These are phyloP conservation scores for Suillus hirtellus DNA, from an alignment of 768 basidiomycete species.

Conservation along the genomic window DNA sequence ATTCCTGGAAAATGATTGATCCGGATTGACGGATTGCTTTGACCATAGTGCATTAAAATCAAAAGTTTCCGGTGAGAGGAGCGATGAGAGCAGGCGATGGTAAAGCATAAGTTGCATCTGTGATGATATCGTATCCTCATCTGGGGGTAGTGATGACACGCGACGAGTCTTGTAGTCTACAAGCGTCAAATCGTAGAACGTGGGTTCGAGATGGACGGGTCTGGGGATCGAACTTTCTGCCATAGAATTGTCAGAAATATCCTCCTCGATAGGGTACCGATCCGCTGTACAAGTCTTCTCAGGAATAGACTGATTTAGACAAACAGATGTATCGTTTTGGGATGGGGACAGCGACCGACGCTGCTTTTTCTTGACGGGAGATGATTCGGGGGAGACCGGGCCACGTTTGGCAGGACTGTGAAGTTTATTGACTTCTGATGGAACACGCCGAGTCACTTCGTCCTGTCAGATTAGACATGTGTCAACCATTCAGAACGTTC, in stretches of 20 bases:
- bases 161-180: slow-evolving; percentile 74
- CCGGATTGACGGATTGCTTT: slow-evolving; percentile 43
- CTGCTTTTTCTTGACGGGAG: slow-evolving; percentile 31
- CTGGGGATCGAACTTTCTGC: not conserved
- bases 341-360: slow-evolving; percentile 20
- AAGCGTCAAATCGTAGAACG: slow-evolving; percentile 40
- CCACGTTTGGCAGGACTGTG: slow-evolving; percentile 16
- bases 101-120: slow-evolving; percentile 81
- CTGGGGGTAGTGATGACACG: slow-evolving; percentile 47
- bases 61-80: slow-evolving; percentile 46
- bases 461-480: slow-evolving; percentile 43
- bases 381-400: slow-evolving; percentile 21
- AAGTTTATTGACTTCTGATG: slow-evolving; percentile 10
- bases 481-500: not conserved
- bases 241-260: not conserved
- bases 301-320: not conserved
- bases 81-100: slow-evolving; percentile 56
- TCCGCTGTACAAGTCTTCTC: not conserved
- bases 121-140: slow-evolving; percentile 57
- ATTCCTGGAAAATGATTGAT: slow-evolving; percentile 44
- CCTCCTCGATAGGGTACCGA: no score
- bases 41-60: slow-evolving; percentile 58
- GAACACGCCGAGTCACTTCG: slow-evolving; percentile 38
- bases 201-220: not conserved
- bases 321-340: slow-evolving; percentile 18